Evolutionary conservation across 805 yeast genomes (phyloP).

Genomic region (Ogataea zsoltii): DNA sequence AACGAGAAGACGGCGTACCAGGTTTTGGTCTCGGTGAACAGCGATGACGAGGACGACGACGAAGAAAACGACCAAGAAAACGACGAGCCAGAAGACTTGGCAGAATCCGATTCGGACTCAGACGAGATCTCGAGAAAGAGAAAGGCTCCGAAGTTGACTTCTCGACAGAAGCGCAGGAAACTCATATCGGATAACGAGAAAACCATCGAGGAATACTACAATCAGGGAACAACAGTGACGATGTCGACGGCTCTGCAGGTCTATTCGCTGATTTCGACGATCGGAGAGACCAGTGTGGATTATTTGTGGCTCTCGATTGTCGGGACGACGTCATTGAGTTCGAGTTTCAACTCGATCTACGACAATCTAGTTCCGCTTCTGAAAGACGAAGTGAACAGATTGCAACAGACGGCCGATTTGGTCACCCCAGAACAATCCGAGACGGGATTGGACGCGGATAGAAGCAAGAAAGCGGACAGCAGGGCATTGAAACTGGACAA

Average conservation of each 20-base stretch:
- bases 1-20: slow-evolving; percentile 65
- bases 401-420: slow-evolving; percentile 40
- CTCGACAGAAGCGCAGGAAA: slow-evolving; percentile 41
- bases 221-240: slow-evolving; percentile 75
- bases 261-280: slow-evolving; percentile 73
- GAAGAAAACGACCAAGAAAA: slow-evolving; percentile 36
- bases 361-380: slow-evolving; percentile 69
- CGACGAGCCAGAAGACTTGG: slow-evolving; percentile 18
- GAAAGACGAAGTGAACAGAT: slow-evolving; percentile 79
- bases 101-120: slow-evolving; percentile 21
- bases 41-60: slow-evolving; percentile 38
- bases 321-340: slow-evolving; percentile 82
- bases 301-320: slow-evolving; percentile 84
- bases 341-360: slow-evolving; percentile 72
- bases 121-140: slow-evolving; percentile 27
- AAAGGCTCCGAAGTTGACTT: slow-evolving; percentile 24
- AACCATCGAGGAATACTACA: slow-evolving; percentile 71
- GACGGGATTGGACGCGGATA: slow-evolving; percentile 16
- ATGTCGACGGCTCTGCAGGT: slow-evolving; percentile 77
- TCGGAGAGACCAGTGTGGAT: slow-evolving; percentile 77
- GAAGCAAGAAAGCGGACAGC: slow-evolving; percentile 35
- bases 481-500: slow-evolving; percentile 61
- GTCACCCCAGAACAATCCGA: slow-evolving; percentile 9
- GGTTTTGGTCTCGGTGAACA: slow-evolving; percentile 42
- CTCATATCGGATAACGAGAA: slow-evolving; percentile 50